Base-by-base conservation (phyloP, 2,329 filamentous ascomycete genomes). In the Trichoderma hamatum region DNA sequence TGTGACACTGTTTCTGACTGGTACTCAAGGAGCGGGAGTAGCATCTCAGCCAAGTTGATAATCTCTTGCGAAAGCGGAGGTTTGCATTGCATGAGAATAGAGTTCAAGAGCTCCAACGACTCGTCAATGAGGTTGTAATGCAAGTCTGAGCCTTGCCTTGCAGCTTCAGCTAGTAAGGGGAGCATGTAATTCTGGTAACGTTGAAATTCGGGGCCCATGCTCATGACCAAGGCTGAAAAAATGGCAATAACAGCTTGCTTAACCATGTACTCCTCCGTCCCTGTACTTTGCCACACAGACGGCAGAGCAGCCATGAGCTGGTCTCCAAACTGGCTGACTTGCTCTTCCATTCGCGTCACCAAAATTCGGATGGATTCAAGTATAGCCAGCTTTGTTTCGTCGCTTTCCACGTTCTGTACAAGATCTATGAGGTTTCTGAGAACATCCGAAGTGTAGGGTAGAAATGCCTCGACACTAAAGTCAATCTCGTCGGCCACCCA, bases 201-300 rank as follows among this genome's bases (percentile, higher is more conserved):
- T 71, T 90, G 86, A 5, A 93, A 96, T 11, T 91, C 87, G 14
- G 87, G 85, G 70, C 91, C 93, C 88, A 98, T 92, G 1, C 94
- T 92, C 76, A 89, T 89, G n/a, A 97, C 92, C 16, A 99, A 84
- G 2, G 93, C 90, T 1, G 92, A 86, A 63, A 98, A 88, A 49
- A 98, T 91, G 2, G 92, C 92, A 69, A 98, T 86, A 64, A 98
- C 94, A 1, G 93, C 90, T 80, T 97, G 94, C 79, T 98, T 98
- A 84, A 97, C 92, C 78, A 98, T 88, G 80, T 94, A 93, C 75
- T 96, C 92, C 70, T 97, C 91, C 2, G 83, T 80, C 0, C 90
- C 93, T 3, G 92, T 93, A 63, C 90, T 88, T 70, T 92, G 90
- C 96, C 96, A 99, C 0, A 98, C 84, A 4, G 85, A 85, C 0